Conservation (phyloP, 2,329 filamentous ascomycete species). For the Hirsutella rhossiliensis region DNA sequence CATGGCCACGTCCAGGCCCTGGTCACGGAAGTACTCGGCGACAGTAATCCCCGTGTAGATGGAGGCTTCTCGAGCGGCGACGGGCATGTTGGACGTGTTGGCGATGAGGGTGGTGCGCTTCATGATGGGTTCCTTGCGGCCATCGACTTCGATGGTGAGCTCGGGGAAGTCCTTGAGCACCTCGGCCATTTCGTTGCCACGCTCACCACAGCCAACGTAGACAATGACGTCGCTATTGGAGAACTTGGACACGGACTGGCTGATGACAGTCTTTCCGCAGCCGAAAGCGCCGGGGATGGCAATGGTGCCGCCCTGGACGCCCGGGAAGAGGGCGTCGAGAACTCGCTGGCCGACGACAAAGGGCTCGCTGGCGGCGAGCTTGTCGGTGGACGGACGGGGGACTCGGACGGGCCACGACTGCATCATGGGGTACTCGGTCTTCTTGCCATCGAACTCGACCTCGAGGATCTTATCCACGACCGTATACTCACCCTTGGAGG, state of each 20-base stretch:
- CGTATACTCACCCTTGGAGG: slow-evolving; percentile 82
- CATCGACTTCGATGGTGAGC: slow-evolving; percentile 87
- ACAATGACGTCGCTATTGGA: slow-evolving; percentile 99
- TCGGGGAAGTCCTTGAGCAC: slow-evolving; percentile 99
- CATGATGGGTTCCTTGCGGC: slow-evolving; percentile 97
- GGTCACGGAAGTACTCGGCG: slow-evolving; percentile 93
- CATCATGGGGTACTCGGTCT: slow-evolving; percentile 95
- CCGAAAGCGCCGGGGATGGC: slow-evolving; percentile 98
- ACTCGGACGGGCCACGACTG: slow-evolving; percentile 97
- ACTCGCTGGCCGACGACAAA: slow-evolving; percentile 97
- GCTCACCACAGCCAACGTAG: slow-evolving; percentile 85
- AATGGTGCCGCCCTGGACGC: slow-evolving; percentile 93
- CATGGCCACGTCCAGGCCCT: slow-evolving; percentile 97
- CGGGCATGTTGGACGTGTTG: slow-evolving; percentile 99
- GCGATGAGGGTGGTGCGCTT: slow-evolving; percentile 97
- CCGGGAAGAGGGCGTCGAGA: slow-evolving; percentile 88
- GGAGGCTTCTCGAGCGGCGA: slow-evolving; percentile 93
- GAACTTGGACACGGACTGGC: slow-evolving; percentile 97
- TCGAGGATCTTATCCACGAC: slow-evolving; percentile 90
- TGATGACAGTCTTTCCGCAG: slow-evolving; percentile 98
- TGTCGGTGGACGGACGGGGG: slow-evolving; percentile 83
- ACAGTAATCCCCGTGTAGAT: slow-evolving; percentile 97
- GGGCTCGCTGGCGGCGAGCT: slow-evolving; percentile 75
- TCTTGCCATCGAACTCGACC: slow-evolving; percentile 93
- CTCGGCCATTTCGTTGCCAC: slow-evolving; percentile 99